Base-by-base conservation (phyloP, 192 early-diverging fungal species). In the Entomortierella lignicola region DNA sequence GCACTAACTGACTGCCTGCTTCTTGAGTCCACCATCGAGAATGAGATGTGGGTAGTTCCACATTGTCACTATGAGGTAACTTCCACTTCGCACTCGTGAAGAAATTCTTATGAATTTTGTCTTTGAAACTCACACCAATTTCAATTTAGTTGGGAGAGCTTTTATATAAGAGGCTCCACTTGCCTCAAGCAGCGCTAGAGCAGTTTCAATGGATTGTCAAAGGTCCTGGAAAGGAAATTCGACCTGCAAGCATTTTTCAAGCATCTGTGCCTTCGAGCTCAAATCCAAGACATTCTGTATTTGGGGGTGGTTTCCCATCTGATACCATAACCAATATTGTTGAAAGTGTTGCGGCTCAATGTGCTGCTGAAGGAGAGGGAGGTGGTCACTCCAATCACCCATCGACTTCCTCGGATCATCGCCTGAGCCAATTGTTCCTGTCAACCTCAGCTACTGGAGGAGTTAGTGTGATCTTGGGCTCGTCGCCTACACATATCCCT, bases 191-290 rank as follows among this genome's bases (percentile, higher is more conserved):
- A 20, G 82, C 82, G 4, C 58, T 75, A 29, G 82, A 83, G 61
- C 82, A 83, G 58, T 83, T 83, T 30, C 62, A 75, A 34, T 83
- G 82, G 82, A 59, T 83, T 41, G 52, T 83, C 44, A 83, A 83
- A 53, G 82, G 82, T 13, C 77, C 75, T 11, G 63, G 77, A 29
- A 79, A 79, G n/a, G 75, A 79, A 25, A 52, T 31, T 1, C 61
- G 63, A 21, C 62, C 75, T 2, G 2, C 68, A 39, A 72, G 77
- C 29, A 63, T 64, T 15, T 64, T 69, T 42, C 30, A 52, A 23
- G 18, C 51, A 4, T 30, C 71, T 21, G 23, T 65, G 26, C 41
- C 58, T 11, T 55, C 55, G n/a, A 63, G 4, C 37, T 57, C 71
- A 10, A 79, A 79, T 37, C 75, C 66, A n/a, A 55, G 75, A 21